A percentile compares a stretch with the other conserved stretches of the same genome.
Conservation (phyloP, 2,329 filamentous ascomycete species). For the Myriosclerotinia duriaeana region DNA sequence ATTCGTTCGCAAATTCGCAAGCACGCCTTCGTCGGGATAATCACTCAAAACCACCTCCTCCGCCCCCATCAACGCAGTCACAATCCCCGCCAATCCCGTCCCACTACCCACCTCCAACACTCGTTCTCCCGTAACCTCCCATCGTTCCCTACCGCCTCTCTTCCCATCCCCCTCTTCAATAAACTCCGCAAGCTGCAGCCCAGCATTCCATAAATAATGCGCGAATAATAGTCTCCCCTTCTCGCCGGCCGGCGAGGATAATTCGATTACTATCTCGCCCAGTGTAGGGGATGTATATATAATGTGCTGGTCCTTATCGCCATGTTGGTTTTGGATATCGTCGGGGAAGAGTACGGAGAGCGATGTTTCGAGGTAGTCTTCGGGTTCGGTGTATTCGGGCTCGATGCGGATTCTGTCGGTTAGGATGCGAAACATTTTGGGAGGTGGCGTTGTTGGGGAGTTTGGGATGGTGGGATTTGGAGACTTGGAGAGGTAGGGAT, state of each 20-base stretch:
- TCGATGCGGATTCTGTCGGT: constrained; percentile 48
- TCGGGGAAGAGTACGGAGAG: constrained; percentile 67
- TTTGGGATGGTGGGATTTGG: background rate
- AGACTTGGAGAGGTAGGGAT: background rate
- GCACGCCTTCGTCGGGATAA: constrained; percentile 62
- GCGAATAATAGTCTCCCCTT: constrained; percentile 62
- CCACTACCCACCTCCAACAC: constrained; percentile 57
- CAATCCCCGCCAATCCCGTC: constrained; percentile 54
- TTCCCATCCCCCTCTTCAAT: constrained; percentile 46
- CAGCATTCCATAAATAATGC: constrained; percentile 73
- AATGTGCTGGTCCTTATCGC: constrained; percentile 56
- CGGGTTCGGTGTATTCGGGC: constrained; percentile 46
- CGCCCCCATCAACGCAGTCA: constrained; percentile 51
- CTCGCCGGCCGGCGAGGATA: constrained; percentile 34
- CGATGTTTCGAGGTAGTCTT: constrained; percentile 59
- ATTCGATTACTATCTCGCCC: constrained; percentile 25
- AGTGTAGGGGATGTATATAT: constrained; percentile 55
- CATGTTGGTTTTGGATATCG: constrained; percentile 60
- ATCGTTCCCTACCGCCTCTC: constrained; percentile 24
- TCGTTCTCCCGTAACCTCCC: constrained; percentile 10
- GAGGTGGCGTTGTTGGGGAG: background rate
- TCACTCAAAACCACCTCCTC: constrained; percentile 60
- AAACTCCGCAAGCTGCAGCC: constrained; percentile 55
- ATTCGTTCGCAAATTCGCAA: constrained; percentile 60
- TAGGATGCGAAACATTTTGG: constrained; percentile 45